Evolutionary conservation across 495 filamentous ascomycete genomes (phyloP).

Genomic region (Lasiosphaeris hirsuta): DNA sequence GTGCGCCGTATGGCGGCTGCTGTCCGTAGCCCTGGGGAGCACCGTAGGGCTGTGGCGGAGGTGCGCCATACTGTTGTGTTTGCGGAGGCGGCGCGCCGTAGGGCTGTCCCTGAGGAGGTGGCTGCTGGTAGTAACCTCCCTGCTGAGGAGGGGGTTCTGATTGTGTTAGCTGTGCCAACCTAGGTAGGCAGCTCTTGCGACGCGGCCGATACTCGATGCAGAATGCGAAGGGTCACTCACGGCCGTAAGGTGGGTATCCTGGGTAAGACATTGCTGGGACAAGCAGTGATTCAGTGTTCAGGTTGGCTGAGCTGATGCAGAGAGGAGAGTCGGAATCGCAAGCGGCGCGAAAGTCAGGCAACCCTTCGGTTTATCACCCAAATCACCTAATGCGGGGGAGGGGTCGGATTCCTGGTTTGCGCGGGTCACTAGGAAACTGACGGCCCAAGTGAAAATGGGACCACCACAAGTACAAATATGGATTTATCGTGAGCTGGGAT

Average conservation of each 20-base stretch:
- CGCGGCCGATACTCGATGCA: too few species aligned
- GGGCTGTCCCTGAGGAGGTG: conserved; percentile 12
- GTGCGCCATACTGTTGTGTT: not conserved
- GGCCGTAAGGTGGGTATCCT: conserved; percentile 33
- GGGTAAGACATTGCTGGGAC: conserved; percentile 28
- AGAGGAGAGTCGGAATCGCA: not conserved
- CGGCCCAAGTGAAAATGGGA: not conserved
- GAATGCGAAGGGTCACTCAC: conserved; percentile 19
- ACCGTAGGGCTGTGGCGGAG: conserved; percentile 8
- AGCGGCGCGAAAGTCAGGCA: not conserved
- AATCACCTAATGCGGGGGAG: conserved; percentile 5
- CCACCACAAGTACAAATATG: too few species aligned
- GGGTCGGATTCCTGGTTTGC: conserved; percentile 2
- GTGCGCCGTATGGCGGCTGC: not conserved
- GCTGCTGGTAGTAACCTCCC: conserved; percentile 30
- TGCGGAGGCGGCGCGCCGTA: conserved; percentile 6
- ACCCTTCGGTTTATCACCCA: not conserved
- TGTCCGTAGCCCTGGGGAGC: conserved; percentile 12
- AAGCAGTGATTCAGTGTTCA: not conserved
- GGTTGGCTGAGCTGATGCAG: not conserved
- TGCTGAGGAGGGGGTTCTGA: conserved; percentile 30
- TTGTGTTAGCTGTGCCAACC: conserved; percentile 8
- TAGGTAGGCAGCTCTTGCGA: too few species aligned
- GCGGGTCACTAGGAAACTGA: not conserved
- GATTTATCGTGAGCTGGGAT: too few species aligned